A percentile compares a stretch with the other conserved stretches of the same genome.
Evolutionary conservation across 768 basidiomycete genomes (phyloP).

Genomic region (Boletales sp.): DNA sequence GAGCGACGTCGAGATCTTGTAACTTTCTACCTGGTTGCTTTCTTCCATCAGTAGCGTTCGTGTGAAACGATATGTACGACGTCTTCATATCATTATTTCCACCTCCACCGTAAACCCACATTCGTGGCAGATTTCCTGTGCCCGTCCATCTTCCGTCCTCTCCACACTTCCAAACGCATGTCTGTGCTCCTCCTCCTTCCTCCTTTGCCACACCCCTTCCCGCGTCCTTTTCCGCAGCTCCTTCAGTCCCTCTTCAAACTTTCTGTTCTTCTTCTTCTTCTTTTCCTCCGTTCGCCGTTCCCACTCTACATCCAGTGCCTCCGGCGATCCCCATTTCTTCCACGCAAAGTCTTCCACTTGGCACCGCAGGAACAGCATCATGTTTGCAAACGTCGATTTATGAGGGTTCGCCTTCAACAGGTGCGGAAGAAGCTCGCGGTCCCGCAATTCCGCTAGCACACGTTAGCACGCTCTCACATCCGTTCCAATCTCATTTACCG

Average conservation of each 20-base stretch:
- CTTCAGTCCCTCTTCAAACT: slow-evolving; percentile 87
- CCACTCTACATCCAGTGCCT: slow-evolving; percentile 87
- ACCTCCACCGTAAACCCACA: slow-evolving; percentile 93
- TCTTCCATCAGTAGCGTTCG: no score
- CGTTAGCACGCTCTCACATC: neutral
- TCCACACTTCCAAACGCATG: slow-evolving; percentile 73
- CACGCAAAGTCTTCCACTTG: slow-evolving; percentile 97
- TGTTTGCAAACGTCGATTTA: slow-evolving; percentile 93
- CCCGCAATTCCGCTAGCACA: slow-evolving; percentile 80
- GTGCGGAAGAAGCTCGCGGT: slow-evolving; percentile 90
- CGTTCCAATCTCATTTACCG: slow-evolving; percentile 44
- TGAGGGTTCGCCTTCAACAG: slow-evolving; percentile 93
- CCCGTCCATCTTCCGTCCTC: slow-evolving; percentile 48
- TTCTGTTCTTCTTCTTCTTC: slow-evolving; percentile 87
- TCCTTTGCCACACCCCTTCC: slow-evolving; percentile 85
- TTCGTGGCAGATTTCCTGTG: slow-evolving; percentile 74
- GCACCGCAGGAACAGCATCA: slow-evolving; percentile 95
- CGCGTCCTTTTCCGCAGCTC: slow-evolving; percentile 83
- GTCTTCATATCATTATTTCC: slow-evolving; percentile 59
- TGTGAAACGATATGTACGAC: no score
- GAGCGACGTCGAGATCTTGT: slow-evolving; percentile 67
- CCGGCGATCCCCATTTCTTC: slow-evolving; percentile 96
- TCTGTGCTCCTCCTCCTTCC: slow-evolving; percentile 83
- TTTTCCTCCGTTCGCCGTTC: slow-evolving; percentile 75
- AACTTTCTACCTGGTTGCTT: slow-evolving; percentile 52